Conservation (phyloP, 106 monocot genomes). For the Allium cepa region DNA sequence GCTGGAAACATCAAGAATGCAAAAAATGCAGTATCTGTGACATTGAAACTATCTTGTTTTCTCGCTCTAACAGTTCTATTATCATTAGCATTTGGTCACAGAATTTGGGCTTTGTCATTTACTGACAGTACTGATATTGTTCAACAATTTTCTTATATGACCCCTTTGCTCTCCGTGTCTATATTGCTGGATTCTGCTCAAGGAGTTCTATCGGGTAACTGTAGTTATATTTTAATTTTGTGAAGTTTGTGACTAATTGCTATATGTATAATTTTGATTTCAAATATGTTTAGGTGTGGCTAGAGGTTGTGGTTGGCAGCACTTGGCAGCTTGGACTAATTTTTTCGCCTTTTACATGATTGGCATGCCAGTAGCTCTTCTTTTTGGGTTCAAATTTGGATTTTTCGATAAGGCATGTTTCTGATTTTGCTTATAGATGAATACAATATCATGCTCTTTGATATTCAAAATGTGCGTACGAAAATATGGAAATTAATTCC, state of each 20-base stretch:
- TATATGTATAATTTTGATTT: neutral
- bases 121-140: constrained; percentile 42
- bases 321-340: constrained; percentile 84
- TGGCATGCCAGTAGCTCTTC: constrained; percentile 56
- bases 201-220: constrained; percentile 35
- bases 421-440: neutral
- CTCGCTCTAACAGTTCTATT: constrained; percentile 28
- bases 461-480: neutral
- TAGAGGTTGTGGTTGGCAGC: constrained; percentile 92
- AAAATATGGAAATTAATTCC: neutral
- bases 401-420: constrained; percentile 35
- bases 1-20: constrained; percentile 54
- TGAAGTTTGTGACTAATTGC: too few relatives aligned
- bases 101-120: constrained; percentile 50
- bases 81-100: constrained; percentile 30
- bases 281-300: constrained; percentile 40
- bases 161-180: constrained; percentile 52
- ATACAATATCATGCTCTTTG: neutral
- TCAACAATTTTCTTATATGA: constrained; percentile 43
- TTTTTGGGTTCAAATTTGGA: constrained; percentile 48
- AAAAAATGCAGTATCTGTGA: constrained; percentile 51
- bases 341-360: constrained; percentile 58
- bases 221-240: neutral
- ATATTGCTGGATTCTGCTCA: constrained; percentile 71
- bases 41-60: constrained; percentile 49